Evolutionary conservation across 768 basidiomycete species (phyloP), one percentile per base, ranked within the genome.

Genomic region (Boletus speciosus): DNA sequence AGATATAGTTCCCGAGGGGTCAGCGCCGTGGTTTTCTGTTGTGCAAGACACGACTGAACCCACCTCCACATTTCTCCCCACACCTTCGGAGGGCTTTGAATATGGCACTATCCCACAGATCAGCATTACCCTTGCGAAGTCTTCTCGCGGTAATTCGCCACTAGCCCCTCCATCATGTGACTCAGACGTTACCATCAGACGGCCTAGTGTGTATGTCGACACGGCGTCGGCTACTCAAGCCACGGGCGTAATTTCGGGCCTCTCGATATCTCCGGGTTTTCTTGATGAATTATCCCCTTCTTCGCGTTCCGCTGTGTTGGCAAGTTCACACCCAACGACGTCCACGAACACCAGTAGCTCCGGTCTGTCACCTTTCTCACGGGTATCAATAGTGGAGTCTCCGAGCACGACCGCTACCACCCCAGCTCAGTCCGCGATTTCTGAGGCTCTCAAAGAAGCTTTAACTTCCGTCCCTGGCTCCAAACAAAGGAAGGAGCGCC

Each of bases 151-250:
- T 44, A 61, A 67, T 35, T 68, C 67, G 8, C 67, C 67, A 29
- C 54, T 63, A 10, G 58, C 55, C 32, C 51, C 61, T 51, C 51
- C 67, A 38, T 43, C 67, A 53, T 65, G 63, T 54, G 67, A 65
- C 23, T 67, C 67, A 16, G 66, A 65, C 21, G 53, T 58, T 23
- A 65, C 59, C 39, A 35, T 56, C 53, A 68, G 58, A 50, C 59
- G 68, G 38, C 63, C 66, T 3, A 67, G 63, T n/a, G 66, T 68
- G 23, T 60, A 69, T 25, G 67, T 68, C 38, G 51, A 67, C 59
- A 68, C 67, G 44, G 63, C 52, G 36, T 61, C 67, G 44, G 51
- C 63, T 54, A 56, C 65, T 56, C 64, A 66, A 14, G 34, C 49
- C 52, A 48, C 51, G 23, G 51, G 58, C 45, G 55, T 61, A 35